Evolutionary conservation across 2,329 filamentous ascomycete genomes (phyloP), one percentile per base, ranked within the genome.

Genomic region (Fusarium avenaceum): DNA sequence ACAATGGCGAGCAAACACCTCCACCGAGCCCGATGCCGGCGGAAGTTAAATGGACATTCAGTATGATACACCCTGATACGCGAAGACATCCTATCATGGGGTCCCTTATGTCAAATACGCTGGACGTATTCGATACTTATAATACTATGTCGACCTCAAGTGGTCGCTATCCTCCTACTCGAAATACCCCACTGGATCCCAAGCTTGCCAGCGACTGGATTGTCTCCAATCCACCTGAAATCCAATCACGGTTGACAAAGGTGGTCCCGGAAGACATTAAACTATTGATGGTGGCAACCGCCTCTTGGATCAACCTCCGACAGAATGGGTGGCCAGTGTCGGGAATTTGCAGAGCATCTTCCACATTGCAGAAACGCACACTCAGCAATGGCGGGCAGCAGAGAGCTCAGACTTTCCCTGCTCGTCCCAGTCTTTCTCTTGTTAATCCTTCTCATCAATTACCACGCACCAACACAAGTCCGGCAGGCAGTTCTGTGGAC

Each of bases 81-180:
- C 84, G 90, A 33, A 87, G 90, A 14, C 92, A 95, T 74, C 92
- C 92, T 6, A 87, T 94, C 72, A 86, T 94, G 79, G 92, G 90
- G 1, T 87, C 85, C 3, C 82, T 95, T 44, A 89, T 86, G 5
- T 84, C 84, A 14, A 83, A 84, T 6, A 86, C 84, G 14, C 85
- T 95, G 30, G 89, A 92, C 49, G 86, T 95, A 47, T 86, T 89
- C 62, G 89, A 94, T 68, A 84, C 82, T 4, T 94, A 93, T 75
- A 86, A 83, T 6, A 84, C 86, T 1, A 80, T 89, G 28, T 84
- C 86, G 1, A 76, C 82, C 8, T 84, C 85, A 0, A 79, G 81
- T 32, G 79, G 80, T n/a, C 81, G 79, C 38, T 82, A 83, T 61
- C 84, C 85, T 11, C 84, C 84, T 2, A 80, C 80, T 14, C 79